Evolutionary conservation across 768 basidiomycete genomes (phyloP).

Genomic region (Sporobolomyces pararoseus): DNA sequence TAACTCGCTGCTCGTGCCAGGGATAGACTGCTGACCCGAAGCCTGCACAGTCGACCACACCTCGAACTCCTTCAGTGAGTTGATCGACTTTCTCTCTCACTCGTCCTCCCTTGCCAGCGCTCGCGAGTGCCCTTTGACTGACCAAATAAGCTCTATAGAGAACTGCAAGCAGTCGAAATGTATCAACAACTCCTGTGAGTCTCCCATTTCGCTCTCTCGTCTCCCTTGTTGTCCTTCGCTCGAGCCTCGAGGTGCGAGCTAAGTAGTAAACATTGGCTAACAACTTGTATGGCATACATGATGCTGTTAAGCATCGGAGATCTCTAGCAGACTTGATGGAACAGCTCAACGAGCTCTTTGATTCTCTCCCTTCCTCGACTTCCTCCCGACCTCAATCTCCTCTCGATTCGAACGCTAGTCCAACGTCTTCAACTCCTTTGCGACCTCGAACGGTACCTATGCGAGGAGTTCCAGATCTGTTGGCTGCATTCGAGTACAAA

Average conservation of each 20-base stretch:
- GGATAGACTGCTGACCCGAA: neutral
- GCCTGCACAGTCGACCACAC: neutral
- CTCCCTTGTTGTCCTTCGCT: neutral
- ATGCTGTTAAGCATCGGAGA: constrained; percentile 13
- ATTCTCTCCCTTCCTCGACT: constrained; percentile 19
- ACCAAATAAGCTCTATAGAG: neutral
- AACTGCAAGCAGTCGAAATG: neutral
- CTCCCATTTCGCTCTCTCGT: too few species aligned
- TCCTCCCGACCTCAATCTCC: constrained; percentile 15
- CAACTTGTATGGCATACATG: too few species aligned
- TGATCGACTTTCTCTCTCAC: neutral
- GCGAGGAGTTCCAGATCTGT: constrained; percentile 14
- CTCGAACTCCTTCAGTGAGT: constrained; percentile 8
- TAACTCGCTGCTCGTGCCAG: neutral
- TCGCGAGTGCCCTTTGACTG: neutral
- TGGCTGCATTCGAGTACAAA: constrained; percentile 23
- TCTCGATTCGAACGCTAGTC: constrained; percentile 9
- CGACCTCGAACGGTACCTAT: constrained; percentile 21
- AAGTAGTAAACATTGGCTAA: neutral
- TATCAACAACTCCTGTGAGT: constrained; percentile 21
- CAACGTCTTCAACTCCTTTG: neutral
- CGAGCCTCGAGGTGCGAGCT: neutral
- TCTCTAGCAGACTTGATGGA: constrained; percentile 24
- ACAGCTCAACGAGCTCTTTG: constrained; percentile 29
- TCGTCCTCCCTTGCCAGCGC: too few species aligned